Conservation (phyloP, 2,329 filamentous ascomycete genomes). For the Epichloe elymi region DNA sequence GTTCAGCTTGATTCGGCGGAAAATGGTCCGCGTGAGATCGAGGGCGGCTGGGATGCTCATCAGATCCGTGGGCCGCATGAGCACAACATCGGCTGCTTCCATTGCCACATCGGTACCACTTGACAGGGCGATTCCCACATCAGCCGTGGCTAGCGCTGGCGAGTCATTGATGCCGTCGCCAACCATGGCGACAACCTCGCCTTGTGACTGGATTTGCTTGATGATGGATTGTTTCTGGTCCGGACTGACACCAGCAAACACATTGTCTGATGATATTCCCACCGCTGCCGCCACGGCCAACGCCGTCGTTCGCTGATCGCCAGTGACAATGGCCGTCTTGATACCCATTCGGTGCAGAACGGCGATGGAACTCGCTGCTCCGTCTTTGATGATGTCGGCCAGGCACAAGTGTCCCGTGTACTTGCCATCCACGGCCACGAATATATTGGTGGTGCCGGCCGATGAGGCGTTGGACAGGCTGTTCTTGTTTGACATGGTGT, state of each 20-base stretch:
- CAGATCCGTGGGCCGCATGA: conserved; percentile 85
- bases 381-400: conserved; percentile 82
- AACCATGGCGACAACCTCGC: conserved; percentile 85
- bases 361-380: conserved; percentile 65
- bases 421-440: conserved; percentile 69
- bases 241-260: conserved; percentile 79
- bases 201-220: conserved; percentile 57
- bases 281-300: conserved; percentile 70
- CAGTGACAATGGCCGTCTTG: conserved; percentile 82
- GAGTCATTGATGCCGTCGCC: conserved; percentile 98
- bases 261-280: conserved; percentile 62
- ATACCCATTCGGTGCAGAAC: conserved; percentile 78
- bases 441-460: conserved; percentile 72
- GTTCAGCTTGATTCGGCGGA: conserved; percentile 87
- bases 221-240: conserved; percentile 85
- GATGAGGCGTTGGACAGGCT: conserved; percentile 18
- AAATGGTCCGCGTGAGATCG: conserved; percentile 71
- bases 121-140: conserved; percentile 85
- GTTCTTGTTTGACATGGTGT: conserved; percentile 27
- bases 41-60: conserved; percentile 87
- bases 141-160: conserved; percentile 80
- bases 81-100: conserved; percentile 89
- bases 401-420: conserved; percentile 78
- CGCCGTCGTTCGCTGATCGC: conserved; percentile 77
- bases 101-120: conserved; percentile 94